Evolutionary conservation across 176 grass and related monocot genomes (phyloP).

Genomic region (Poa pratensis): DNA sequence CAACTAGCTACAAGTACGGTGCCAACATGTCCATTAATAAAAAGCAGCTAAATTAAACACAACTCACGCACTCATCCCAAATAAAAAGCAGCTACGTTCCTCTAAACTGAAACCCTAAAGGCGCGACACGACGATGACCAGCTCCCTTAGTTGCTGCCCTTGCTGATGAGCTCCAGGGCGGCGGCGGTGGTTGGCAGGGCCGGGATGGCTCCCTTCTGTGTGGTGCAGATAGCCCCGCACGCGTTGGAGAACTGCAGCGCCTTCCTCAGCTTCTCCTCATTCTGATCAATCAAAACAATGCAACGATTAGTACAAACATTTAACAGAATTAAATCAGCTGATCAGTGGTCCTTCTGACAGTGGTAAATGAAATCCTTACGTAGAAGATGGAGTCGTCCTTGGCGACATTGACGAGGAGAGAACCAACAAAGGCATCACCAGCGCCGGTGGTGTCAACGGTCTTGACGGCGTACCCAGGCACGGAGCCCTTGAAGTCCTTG

Average conservation of each 20-base stretch:
- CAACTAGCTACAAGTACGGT: too few species aligned
- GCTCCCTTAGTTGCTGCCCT: constrained; percentile 45
- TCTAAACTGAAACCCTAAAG: background rate
- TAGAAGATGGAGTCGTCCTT: constrained; percentile 74
- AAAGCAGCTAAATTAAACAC: background rate
- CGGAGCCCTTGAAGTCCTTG: constrained; percentile 83
- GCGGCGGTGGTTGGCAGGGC: constrained; percentile 66
- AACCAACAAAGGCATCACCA: constrained; percentile 87
- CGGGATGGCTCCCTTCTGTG: constrained; percentile 86
- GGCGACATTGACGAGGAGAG: constrained; percentile 73
- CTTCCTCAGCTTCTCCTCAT: constrained; percentile 83
- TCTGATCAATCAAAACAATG: constrained; percentile 26
- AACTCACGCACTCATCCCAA: background rate
- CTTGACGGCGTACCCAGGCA: constrained; percentile 65
- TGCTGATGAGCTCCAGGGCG: constrained; percentile 54
- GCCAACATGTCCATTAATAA: too few species aligned
- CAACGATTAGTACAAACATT: background rate
- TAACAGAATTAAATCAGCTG: background rate
- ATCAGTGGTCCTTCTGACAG: background rate
- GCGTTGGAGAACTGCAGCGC: constrained; percentile 79
- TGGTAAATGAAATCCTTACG: constrained; percentile 22
- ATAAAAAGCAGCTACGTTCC: background rate
- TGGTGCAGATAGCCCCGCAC: constrained; percentile 85
- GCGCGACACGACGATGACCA: background rate
- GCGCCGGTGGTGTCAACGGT: constrained; percentile 89